Base-by-base conservation (phyloP, 1,139 yeast genomes). In the Debaryomyces subglobosus region DNA sequence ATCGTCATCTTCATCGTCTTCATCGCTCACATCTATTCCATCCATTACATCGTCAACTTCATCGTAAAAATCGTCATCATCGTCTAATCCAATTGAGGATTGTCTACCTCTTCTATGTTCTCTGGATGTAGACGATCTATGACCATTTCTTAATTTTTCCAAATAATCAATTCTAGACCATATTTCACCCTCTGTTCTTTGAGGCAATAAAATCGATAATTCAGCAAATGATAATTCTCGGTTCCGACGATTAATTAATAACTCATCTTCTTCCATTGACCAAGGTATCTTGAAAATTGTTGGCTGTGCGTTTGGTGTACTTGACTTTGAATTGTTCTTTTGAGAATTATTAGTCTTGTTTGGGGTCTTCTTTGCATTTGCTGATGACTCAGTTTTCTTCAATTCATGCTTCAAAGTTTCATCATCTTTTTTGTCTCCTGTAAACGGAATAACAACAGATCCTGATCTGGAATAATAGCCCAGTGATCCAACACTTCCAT, bases 151-250 rank as follows among this genome's bases (percentile, higher is more conserved):
- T 38, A 70, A 60, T 48, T 69, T 69, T 51, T 82, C 87, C 45
- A 87, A 67, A 48, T 79, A 73, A 48, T 76, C 80, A 18, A 86
- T 79, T 51, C 96, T 75, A 32, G 79, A 67, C 75, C 82, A 76
- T 34, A 89, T 89, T 56, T 88, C 95, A n/a, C 77, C 77, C 60
- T 86, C 94, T 0, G 94, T 78, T 53, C 90, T 77, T 52, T 80
- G 82, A 5, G 94, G 92, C 43, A 90, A 71, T 44, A 89, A 68
- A 36, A 89, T 84, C 9, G 88, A 81, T 40, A 90, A 71, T 64
- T 90, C 96, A 12, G 88, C 89, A 58, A 87, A 78, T 30, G 88
- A 78, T 32, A 90, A 69, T 51, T 86, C 88, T 49, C 83, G 65
- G 54, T 72, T 75, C 38, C 79, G 71, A 46, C 92, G 75, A 49